Conservation (phyloP, 2,329 filamentous ascomycete species). For the Scedosporium aurantiacum region DNA sequence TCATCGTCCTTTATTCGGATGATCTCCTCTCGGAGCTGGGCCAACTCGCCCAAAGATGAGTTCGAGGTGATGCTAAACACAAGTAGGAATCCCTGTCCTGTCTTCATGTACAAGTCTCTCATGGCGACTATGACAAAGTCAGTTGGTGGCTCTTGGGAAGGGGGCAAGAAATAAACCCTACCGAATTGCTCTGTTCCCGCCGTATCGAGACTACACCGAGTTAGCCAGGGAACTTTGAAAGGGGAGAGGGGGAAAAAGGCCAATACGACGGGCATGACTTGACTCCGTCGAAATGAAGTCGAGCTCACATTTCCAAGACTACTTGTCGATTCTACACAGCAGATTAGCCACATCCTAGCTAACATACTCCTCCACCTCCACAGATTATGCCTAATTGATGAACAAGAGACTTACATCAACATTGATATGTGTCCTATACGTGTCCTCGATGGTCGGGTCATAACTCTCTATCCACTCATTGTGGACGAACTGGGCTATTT, state of each 20-base stretch:
- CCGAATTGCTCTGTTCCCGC: slow-evolving; percentile 90
- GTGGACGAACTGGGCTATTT: slow-evolving; percentile 77
- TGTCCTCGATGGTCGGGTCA: slow-evolving; percentile 69
- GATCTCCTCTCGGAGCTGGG: slow-evolving; percentile 76
- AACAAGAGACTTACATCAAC: slow-evolving; percentile 60
- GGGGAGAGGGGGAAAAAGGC: slow-evolving; percentile 6
- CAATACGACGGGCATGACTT: not conserved
- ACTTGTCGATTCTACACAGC: slow-evolving; percentile 65
- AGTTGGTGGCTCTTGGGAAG: slow-evolving; percentile 10
- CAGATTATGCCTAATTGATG: slow-evolving; percentile 17
- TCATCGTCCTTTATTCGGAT: slow-evolving; percentile 85
- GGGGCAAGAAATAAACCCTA: slow-evolving; percentile 31
- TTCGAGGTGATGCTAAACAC: slow-evolving; percentile 85
- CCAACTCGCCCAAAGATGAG: slow-evolving; percentile 72
- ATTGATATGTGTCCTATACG: slow-evolving; percentile 62
- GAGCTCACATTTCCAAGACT: slow-evolving; percentile 70
- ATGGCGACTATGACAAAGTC: slow-evolving; percentile 38
- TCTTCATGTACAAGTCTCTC: slow-evolving; percentile 86
- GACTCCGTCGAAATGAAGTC: not conserved
- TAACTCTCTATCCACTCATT: slow-evolving; percentile 90
- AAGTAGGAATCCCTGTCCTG: slow-evolving; percentile 80
- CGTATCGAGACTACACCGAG: slow-evolving; percentile 58
- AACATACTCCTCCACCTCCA: too few species aligned
- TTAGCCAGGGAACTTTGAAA: slow-evolving; percentile 10
- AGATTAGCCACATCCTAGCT: slow-evolving; percentile 7